Evolutionary conservation across 805 yeast genomes (phyloP).

Genomic region (Yamadazyma laniorum): DNA sequence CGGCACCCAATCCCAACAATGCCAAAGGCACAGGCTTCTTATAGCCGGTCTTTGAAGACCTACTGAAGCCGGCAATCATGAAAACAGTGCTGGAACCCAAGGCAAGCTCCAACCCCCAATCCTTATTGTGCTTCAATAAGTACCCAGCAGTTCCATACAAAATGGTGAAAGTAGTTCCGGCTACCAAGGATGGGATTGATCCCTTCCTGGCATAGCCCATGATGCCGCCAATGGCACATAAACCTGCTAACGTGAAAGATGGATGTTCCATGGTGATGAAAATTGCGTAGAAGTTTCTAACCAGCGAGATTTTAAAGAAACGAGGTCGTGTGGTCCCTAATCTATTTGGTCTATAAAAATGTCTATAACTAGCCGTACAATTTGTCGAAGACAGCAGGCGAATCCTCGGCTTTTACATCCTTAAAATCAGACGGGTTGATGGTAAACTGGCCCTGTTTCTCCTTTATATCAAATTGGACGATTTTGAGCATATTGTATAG

Average conservation of each 20-base stretch:
- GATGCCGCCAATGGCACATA: conserved; percentile 67
- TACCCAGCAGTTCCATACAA: conserved; percentile 73
- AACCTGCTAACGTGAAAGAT: conserved; percentile 66
- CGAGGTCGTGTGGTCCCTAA: no score
- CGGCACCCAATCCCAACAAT: conserved; percentile 60
- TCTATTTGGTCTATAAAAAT: no score
- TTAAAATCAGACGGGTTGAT: conserved; percentile 24
- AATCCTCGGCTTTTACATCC: conserved; percentile 19
- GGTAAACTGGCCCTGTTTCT: conserved; percentile 43
- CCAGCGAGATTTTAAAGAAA: no score
- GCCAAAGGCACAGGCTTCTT: conserved; percentile 74
- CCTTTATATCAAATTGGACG: conserved; percentile 61
- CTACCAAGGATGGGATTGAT: conserved; percentile 76
- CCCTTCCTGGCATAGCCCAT: conserved; percentile 67
- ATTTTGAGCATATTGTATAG: conserved; percentile 60
- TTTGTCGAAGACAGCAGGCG: conserved; percentile 15
- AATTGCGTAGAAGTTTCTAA: no score
- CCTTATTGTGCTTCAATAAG: conserved; percentile 66
- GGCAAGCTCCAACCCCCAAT: conserved; percentile 80
- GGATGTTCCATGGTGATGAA: conserved; percentile 90
- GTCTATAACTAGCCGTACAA: no score
- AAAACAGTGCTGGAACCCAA: conserved; percentile 67
- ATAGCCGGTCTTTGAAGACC: conserved; percentile 60
- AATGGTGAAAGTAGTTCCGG: conserved; percentile 63
- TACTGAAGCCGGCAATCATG: conserved; percentile 67